Evolutionary conservation across 2,329 filamentous ascomycete species (phyloP).

Genomic region (Incumbomyces delicatus): DNA sequence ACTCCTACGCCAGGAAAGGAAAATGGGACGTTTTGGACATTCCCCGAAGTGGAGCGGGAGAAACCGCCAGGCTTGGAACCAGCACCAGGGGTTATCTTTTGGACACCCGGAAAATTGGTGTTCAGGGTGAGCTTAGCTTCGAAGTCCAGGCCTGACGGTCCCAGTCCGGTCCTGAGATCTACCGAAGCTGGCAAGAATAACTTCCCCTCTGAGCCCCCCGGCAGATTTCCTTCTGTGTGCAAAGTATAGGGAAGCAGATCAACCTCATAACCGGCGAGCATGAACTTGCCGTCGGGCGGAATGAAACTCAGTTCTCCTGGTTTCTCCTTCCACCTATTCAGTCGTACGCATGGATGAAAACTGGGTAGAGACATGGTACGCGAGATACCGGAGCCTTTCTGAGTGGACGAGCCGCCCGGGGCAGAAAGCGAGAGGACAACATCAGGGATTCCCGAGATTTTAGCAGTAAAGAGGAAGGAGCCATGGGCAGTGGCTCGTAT

Average conservation of each 20-base stretch:
- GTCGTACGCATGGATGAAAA: conserved; percentile 88
- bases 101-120: conserved; percentile 50
- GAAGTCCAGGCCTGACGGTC: conserved; percentile 68
- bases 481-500: conserved; percentile 81
- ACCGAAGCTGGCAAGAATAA: conserved; percentile 74
- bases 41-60: conserved; percentile 30
- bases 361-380: conserved; percentile 77
- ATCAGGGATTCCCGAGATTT: conserved; percentile 90
- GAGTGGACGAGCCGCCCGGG: conserved; percentile 66
- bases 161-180: conserved; percentile 72
- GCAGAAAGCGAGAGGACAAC: conserved; percentile 71
- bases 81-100: conserved; percentile 31
- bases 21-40: conserved; percentile 40
- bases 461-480: conserved; percentile 87
- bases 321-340: conserved; percentile 79
- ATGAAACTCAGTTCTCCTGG: conserved; percentile 93
- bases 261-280: conserved; percentile 88
- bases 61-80: conserved; percentile 18
- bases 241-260: conserved; percentile 68
- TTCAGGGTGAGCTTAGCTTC: conserved; percentile 70
- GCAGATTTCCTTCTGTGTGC: conserved; percentile 44
- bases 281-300: conserved; percentile 87
- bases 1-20: conserved; percentile 29
- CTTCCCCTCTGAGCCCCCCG: conserved; percentile 26
- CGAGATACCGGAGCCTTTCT: conserved; percentile 37